phyloP scores from a whole-genome alignment of 148 eudicot species.

The Rheum nobile region DNA sequence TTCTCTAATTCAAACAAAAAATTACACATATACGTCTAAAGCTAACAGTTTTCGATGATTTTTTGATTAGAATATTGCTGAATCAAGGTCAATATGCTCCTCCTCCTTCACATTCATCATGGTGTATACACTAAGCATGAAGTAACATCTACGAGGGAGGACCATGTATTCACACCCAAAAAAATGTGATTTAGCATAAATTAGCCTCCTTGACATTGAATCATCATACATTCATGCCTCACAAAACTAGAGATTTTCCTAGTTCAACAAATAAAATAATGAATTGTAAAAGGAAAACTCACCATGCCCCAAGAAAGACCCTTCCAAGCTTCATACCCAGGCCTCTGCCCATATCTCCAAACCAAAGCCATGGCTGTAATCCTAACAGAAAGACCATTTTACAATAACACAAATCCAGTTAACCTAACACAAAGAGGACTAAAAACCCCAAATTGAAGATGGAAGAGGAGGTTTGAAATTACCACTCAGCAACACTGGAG shows the following conservation, averaged over 20 bases:
- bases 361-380: slow-evolving; percentile 77
- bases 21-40: background rate
- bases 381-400: slow-evolving; percentile 22
- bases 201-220: background rate
- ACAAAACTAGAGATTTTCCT: background rate
- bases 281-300: slow-evolving; percentile 17
- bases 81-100: background rate
- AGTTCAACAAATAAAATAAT: background rate
- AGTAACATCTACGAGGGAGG: too few species aligned
- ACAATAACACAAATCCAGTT: background rate
- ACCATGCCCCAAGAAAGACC: slow-evolving; percentile 97
- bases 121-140: background rate
- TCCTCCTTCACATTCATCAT: background rate
- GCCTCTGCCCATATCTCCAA: slow-evolving; percentile 74
- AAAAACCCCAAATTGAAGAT: background rate
- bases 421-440: background rate
- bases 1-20: background rate
- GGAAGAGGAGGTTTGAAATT: slow-evolving; percentile 5
- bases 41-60: background rate
- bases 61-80: background rate
- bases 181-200: background rate
- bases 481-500: slow-evolving; percentile 95
- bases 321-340: slow-evolving; percentile 81
- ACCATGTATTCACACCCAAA: too few species aligned
- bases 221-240: background rate